Conservation (phyloP, 768 basidiomycete genomes). For the Boletus rufocinnamomeus region DNA sequence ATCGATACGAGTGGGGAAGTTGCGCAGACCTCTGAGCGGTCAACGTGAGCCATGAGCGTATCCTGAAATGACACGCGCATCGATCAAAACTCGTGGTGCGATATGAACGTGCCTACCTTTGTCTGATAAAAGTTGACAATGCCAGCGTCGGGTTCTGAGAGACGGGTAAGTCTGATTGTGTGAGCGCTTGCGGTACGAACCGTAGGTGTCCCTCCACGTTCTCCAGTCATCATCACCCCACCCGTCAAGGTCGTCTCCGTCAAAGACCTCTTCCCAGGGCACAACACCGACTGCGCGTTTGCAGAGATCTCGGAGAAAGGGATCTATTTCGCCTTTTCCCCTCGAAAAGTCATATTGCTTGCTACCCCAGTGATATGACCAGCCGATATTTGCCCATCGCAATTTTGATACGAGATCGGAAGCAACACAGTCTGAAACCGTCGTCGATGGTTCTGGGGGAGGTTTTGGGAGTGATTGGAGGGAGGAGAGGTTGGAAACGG, state of each 20-base stretch:
- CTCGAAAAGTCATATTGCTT: slow-evolving; percentile 92
- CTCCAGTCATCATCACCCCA: slow-evolving; percentile 70
- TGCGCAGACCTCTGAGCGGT: slow-evolving; percentile 91
- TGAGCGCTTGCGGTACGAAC: slow-evolving; percentile 40
- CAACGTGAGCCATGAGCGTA: slow-evolving; percentile 96
- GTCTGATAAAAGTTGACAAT: slow-evolving; percentile 96
- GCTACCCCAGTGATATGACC: slow-evolving; percentile 96
- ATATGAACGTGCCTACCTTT: slow-evolving; percentile 42
- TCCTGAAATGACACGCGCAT: slow-evolving; percentile 45
- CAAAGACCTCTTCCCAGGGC: slow-evolving; percentile 71
- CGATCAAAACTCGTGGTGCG: neutral
- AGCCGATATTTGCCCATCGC: slow-evolving; percentile 95
- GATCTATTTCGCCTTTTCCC: slow-evolving; percentile 63
- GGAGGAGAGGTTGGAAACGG: slow-evolving; percentile 51
- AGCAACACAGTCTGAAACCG: slow-evolving; percentile 49
- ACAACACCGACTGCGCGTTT: slow-evolving; percentile 59
- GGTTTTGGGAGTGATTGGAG: slow-evolving; percentile 61
- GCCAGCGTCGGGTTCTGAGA: slow-evolving; percentile 88
- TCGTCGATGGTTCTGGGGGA: slow-evolving; percentile 64
- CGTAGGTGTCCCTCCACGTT: slow-evolving; percentile 77
- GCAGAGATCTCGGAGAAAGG: slow-evolving; percentile 59
- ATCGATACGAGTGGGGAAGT: slow-evolving; percentile 92
- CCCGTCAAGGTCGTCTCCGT: slow-evolving; percentile 34
- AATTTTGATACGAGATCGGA: slow-evolving; percentile 71
- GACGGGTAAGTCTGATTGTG: neutral